These are phyloP conservation scores for Protomyces pachydermus DNA, from an alignment of 1,139 yeast genomes.

Conservation along the genomic window DNA sequence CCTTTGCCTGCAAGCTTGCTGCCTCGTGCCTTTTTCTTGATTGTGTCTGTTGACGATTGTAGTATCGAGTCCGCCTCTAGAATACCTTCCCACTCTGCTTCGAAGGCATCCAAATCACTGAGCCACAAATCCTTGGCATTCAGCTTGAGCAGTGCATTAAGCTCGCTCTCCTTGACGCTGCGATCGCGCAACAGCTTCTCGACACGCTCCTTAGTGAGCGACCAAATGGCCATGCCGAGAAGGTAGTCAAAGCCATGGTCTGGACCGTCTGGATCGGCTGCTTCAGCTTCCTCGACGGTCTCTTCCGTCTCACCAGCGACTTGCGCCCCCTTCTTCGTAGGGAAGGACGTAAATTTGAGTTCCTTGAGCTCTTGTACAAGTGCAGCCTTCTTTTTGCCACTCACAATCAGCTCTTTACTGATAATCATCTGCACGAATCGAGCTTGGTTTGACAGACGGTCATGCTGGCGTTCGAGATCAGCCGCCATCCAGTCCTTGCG, in stretches of 20 bases:
- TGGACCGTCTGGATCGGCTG: constrained; percentile 41
- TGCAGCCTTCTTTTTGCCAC: constrained; percentile 65
- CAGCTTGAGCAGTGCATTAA: constrained; percentile 59
- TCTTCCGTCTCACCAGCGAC: constrained; percentile 33
- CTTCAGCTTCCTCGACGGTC: constrained; percentile 39
- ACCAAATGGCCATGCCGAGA: constrained; percentile 88
- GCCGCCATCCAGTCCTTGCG: constrained; percentile 77
- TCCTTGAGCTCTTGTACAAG: constrained; percentile 60
- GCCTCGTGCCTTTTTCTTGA: constrained; percentile 19
- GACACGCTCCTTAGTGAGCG: constrained; percentile 65
- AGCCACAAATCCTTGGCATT: constrained; percentile 88
- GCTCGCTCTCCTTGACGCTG: constrained; percentile 66
- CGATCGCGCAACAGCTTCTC: constrained; percentile 69
- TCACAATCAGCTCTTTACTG: constrained; percentile 62
- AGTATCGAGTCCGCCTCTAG: constrained; percentile 50
- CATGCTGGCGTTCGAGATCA: constrained; percentile 66
- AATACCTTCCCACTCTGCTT: constrained; percentile 61
- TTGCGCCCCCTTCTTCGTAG: constrained; percentile 38
- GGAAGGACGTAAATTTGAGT: constrained; percentile 67
- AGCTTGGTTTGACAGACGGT: constrained; percentile 75
- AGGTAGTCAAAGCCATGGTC: constrained; percentile 64
- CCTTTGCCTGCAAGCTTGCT: constrained; percentile 32
- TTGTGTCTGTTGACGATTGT: constrained; percentile 37
- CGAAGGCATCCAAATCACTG: constrained; percentile 70
- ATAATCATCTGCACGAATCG: constrained; percentile 86